Conservation (phyloP, 371 early-diverging fungal genomes). For the Mucor velutinosus region DNA sequence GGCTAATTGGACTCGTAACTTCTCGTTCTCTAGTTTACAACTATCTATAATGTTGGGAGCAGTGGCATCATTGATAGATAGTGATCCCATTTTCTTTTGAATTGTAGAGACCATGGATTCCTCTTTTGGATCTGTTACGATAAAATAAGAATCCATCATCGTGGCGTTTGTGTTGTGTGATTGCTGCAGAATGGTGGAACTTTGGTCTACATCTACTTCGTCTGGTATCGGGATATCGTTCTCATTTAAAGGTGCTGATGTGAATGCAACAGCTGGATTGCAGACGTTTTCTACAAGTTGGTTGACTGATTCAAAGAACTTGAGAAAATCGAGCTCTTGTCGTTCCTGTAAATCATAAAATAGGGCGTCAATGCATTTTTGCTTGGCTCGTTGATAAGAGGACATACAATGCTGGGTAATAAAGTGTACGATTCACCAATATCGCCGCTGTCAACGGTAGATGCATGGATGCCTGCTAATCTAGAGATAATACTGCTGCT, state of each 20-base stretch:
- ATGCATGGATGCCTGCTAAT: constrained; percentile 2
- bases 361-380: background rate
- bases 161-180: background rate
- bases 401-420: constrained; percentile 14
- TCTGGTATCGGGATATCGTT: constrained; percentile 45
- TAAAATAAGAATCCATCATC: constrained; percentile 66
- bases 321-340: constrained; percentile 71
- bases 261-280: constrained; percentile 73
- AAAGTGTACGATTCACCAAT: constrained; percentile 32
- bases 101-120: background rate
- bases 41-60: background rate
- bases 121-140: constrained; percentile 27
- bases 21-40: constrained; percentile 66
- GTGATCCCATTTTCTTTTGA: background rate
- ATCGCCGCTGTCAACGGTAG: background rate
- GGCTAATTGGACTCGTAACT: constrained; percentile 65
- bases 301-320: constrained; percentile 80
- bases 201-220: background rate
- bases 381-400: background rate
- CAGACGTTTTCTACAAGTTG: constrained; percentile 71
- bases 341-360: constrained; percentile 18
- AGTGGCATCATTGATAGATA: background rate
- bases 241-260: constrained; percentile 68
- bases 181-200: background rate
- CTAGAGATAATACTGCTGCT: constrained; percentile 10